Evolutionary conservation across 176 grass and related monocot species (phyloP).

Genomic region (Coix lacrymajobi): DNA sequence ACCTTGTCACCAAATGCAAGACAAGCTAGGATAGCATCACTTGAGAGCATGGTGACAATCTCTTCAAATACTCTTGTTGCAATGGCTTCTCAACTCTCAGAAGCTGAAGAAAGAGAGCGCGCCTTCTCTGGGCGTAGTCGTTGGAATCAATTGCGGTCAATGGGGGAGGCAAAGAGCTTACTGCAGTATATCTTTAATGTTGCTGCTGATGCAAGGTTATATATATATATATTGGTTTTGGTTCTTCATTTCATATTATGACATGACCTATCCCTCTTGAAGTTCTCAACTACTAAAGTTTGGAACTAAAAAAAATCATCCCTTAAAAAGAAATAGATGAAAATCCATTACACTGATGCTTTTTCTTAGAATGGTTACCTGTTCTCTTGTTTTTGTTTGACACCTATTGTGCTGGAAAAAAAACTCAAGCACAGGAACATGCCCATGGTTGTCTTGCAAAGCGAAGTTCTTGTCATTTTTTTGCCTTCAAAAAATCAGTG

Average conservation of each 20-base stretch:
- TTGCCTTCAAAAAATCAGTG: background rate
- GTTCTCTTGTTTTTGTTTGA: background rate
- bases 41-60: slow-evolving; percentile 97
- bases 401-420: background rate
- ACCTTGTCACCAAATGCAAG: slow-evolving; percentile 82
- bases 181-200: slow-evolving; percentile 83
- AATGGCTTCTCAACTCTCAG: slow-evolving; percentile 96
- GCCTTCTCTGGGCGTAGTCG: slow-evolving; percentile 73
- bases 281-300: background rate
- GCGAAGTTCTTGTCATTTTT: background rate
- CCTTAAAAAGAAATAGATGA: background rate
- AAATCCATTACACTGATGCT: background rate
- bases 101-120: slow-evolving; percentile 98
- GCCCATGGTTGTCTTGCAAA: background rate
- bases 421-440: background rate
- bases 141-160: slow-evolving; percentile 89
- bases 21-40: slow-evolving; percentile 76
- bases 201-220: slow-evolving; percentile 84
- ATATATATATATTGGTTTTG: background rate
- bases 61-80: slow-evolving; percentile 89
- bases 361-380: background rate
- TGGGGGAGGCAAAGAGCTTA: slow-evolving; percentile 90
- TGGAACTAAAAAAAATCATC: slow-evolving; percentile 7
- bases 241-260: slow-evolving; percentile 6
- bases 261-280: background rate